phyloP scores from a whole-genome alignment of 805 yeast genomes.

The Aciculoconidium aculeatum region DNA sequence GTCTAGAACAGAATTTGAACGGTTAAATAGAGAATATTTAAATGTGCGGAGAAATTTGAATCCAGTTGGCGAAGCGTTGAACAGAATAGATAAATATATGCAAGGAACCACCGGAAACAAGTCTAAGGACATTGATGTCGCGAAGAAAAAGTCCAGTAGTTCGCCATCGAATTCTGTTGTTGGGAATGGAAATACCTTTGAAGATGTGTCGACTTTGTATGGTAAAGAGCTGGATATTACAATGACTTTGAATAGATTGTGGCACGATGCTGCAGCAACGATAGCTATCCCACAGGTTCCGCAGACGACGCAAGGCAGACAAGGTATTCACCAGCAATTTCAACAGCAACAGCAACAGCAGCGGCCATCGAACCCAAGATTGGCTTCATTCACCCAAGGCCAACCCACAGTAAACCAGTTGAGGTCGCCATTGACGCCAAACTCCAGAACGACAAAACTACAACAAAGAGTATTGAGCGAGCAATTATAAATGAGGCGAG shows the following conservation, averaged over 20 bases:
- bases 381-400: constrained; percentile 15
- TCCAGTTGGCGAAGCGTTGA: constrained; percentile 61
- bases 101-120: constrained; percentile 6
- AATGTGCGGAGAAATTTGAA: constrained; percentile 64
- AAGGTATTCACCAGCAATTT: neutral
- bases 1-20: constrained; percentile 70
- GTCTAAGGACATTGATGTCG: constrained; percentile 17
- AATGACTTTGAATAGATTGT: constrained; percentile 22
- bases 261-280: constrained; percentile 33
- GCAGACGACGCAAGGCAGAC: constrained; percentile 8
- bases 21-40: constrained; percentile 67
- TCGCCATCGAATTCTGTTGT: constrained; percentile 2
- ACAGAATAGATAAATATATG: constrained; percentile 35
- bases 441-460: constrained; percentile 31
- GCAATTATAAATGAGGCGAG: no score
- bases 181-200: constrained; percentile 24
- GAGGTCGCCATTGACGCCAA: constrained; percentile 22
- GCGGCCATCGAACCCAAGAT: constrained; percentile 17
- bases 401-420: constrained; percentile 8
- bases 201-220: constrained; percentile 28
- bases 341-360: constrained; percentile 7
- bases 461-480: constrained; percentile 13
- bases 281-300: constrained; percentile 11
- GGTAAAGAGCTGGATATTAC: constrained; percentile 26
- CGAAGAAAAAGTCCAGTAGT: constrained; percentile 15